Conservation (phyloP, 2,329 filamentous ascomycete species). For the Penicillium sp. region DNA sequence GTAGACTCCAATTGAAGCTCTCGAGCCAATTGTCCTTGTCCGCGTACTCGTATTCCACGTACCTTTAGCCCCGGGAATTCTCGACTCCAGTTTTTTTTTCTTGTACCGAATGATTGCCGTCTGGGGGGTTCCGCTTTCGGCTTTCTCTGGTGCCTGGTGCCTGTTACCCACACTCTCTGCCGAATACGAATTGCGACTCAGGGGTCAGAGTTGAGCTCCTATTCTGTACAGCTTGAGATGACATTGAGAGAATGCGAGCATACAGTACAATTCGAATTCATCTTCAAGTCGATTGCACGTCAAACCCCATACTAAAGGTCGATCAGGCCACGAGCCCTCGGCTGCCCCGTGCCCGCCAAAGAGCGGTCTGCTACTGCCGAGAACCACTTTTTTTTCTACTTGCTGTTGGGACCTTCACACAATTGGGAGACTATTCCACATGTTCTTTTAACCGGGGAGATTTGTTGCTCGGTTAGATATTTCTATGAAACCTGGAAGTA, state of each 20-base stretch:
- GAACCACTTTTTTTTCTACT: not conserved
- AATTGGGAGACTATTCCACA: too few relatives aligned
- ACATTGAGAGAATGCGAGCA: not conserved
- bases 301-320: not conserved
- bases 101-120: not conserved
- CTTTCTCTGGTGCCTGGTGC: constrained; percentile 1
- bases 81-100: not conserved
- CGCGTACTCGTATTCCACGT: not conserved
- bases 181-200: not conserved
- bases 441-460: too few relatives aligned
- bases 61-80: not conserved
- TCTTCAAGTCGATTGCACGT: not conserved
- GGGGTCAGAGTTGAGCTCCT: not conserved
- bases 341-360: not conserved
- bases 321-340: not conserved
- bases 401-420: too few relatives aligned
- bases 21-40: too few relatives aligned
- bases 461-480: too few relatives aligned
- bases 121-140: constrained; percentile 4
- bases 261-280: not conserved
- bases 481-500: too few relatives aligned
- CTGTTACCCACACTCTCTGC: not conserved
- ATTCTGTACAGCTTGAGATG: not conserved
- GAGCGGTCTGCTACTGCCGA: not conserved
- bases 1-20: too few relatives aligned